Conservation (phyloP, 352 stramenopile species). For the Hyaloperonospora arabidopsidis region DNA sequence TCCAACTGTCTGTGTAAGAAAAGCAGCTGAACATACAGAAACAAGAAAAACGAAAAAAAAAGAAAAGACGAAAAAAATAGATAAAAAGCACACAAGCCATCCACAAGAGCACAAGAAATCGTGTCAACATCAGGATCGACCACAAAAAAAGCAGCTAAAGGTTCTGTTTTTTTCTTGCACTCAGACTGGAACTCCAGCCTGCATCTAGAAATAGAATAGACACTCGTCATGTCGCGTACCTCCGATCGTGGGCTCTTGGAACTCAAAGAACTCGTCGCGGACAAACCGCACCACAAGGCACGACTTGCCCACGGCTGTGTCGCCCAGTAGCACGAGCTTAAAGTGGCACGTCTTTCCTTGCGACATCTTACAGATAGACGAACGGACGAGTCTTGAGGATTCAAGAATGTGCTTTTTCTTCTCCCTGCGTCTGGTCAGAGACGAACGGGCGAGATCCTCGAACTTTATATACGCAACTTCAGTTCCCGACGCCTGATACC, state of each 20-base stretch:
- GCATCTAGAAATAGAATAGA: neutral
- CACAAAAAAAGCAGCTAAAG: no score
- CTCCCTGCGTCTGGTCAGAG: conserved; percentile 9
- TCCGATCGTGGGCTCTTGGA: conserved; percentile 96
- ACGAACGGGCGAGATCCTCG: conserved; percentile 8
- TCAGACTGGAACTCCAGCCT: neutral
- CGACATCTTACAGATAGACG: conserved; percentile 45
- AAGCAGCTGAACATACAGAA: conserved; percentile 69
- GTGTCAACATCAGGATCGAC: no score
- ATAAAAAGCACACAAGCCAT: neutral
- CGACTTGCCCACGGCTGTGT: conserved; percentile 99
- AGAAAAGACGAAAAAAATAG: conserved; percentile 1
- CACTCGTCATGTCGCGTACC: conserved; percentile 33
- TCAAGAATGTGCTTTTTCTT: conserved; percentile 9
- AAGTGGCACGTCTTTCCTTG: conserved; percentile 91
- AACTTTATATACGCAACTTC: no score
- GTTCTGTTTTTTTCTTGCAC: no score
- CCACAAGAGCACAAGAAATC: neutral
- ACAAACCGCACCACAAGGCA: conserved; percentile 99
- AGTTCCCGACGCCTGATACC: no score
- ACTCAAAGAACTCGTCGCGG: conserved; percentile 99
- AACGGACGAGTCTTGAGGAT: conserved; percentile 4
- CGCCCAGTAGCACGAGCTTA: conserved; percentile 99
- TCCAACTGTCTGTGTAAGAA: conserved; percentile 97
- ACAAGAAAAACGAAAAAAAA: neutral